phyloP scores from a whole-genome alignment of 345 rosid genomes.

The Erysimum cheiranthoides region DNA sequence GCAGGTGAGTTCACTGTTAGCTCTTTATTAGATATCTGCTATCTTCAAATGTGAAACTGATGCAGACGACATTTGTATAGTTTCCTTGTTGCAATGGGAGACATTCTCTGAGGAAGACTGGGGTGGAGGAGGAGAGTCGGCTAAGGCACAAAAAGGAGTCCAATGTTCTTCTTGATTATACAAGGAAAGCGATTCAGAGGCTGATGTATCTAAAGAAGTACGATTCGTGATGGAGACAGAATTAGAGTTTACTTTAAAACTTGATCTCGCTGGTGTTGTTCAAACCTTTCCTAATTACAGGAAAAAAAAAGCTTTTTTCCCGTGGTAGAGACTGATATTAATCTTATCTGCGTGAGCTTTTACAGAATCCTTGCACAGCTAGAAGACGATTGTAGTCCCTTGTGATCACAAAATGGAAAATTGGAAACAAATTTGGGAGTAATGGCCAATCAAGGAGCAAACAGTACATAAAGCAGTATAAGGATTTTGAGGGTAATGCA shows the following conservation, averaged over 20 bases:
- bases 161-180: slow-evolving; percentile 90
- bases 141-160: slow-evolving; percentile 89
- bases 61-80: slow-evolving; percentile 46
- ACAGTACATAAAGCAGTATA: slow-evolving; percentile 81
- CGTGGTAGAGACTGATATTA: not conserved
- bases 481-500: slow-evolving; percentile 76
- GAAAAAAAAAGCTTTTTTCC: too few species aligned
- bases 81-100: slow-evolving; percentile 94
- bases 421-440: slow-evolving; percentile 59
- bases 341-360: slow-evolving; percentile 19
- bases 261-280: not conserved
- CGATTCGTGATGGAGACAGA: slow-evolving; percentile 7
- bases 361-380: slow-evolving; percentile 85
- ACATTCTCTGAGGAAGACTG: slow-evolving; percentile 84
- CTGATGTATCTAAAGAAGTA: slow-evolving; percentile 91
- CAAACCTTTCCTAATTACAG: not conserved
- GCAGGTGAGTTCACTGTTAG: slow-evolving; percentile 60
- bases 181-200: slow-evolving; percentile 91
- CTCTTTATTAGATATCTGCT: not conserved
- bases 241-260: not conserved
- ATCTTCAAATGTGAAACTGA: slow-evolving; percentile 4
- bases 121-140: slow-evolving; percentile 91
- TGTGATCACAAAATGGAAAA: slow-evolving; percentile 45
- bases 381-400: slow-evolving; percentile 73
- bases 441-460: slow-evolving; percentile 95